These are phyloP conservation scores for Pythium inflatum DNA, from an alignment of 352 stramenopile genomes.

Conservation along the genomic window DNA sequence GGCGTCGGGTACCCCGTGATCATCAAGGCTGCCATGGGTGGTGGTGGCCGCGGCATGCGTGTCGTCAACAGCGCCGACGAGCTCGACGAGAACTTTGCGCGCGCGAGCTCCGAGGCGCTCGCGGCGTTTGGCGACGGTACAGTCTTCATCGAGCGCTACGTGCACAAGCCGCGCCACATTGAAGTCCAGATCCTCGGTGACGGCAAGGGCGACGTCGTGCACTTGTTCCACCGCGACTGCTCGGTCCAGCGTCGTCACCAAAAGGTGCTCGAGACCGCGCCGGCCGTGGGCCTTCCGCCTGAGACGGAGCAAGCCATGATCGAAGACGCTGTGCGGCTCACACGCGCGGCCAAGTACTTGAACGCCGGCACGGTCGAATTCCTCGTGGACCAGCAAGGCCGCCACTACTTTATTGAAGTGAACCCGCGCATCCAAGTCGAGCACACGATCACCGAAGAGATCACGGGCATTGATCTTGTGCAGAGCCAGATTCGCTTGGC, in stretches of 20 bases:
- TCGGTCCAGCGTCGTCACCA: slow-evolving; percentile 98
- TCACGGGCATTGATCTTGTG: slow-evolving; percentile 96
- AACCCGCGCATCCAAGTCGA: slow-evolving; percentile 98
- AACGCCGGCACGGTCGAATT: slow-evolving; percentile 99
- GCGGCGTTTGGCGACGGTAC: slow-evolving; percentile 94
- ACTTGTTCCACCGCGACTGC: slow-evolving; percentile 97
- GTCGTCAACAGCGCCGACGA: slow-evolving; percentile 85
- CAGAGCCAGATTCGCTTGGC: slow-evolving; percentile 96
- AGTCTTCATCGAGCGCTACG: slow-evolving; percentile 97
- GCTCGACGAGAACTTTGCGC: slow-evolving; percentile 88
- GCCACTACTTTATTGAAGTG: slow-evolving; percentile 98
- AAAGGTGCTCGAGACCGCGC: slow-evolving; percentile 97
- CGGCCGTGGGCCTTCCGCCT: slow-evolving; percentile 81
- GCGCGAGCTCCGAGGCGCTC: slow-evolving; percentile 84
- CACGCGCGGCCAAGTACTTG: slow-evolving; percentile 92
- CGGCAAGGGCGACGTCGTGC: slow-evolving; percentile 92
- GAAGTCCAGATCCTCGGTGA: slow-evolving; percentile 98
- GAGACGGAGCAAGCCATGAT: slow-evolving; percentile 93
- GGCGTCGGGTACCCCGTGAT: slow-evolving; percentile 95
- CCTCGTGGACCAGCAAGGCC: slow-evolving; percentile 92
- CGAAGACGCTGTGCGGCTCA: slow-evolving; percentile 90
- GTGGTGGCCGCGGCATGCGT: slow-evolving; percentile 97
- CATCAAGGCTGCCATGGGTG: slow-evolving; percentile 98
- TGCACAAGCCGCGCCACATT: slow-evolving; percentile 96
- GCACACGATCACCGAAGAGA: slow-evolving; percentile 93